phyloP scores from a whole-genome alignment of 208 protist genomes.

The Trypanosoma cruzi region DNA sequence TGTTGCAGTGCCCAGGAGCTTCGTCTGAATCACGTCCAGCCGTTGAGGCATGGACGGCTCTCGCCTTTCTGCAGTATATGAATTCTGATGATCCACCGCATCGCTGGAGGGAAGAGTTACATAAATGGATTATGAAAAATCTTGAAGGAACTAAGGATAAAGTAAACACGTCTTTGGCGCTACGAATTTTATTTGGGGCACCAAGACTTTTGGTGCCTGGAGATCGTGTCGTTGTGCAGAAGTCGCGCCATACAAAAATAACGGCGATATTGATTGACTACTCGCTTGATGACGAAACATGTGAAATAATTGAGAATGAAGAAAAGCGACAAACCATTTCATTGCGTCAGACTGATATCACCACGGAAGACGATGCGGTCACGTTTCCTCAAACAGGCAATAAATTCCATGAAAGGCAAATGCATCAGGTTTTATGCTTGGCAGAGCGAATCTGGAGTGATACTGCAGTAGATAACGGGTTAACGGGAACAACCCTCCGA shows the following conservation, averaged over 20 bases:
- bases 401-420: conserved; percentile 39
- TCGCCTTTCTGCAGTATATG: conserved; percentile 77
- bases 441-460: conserved; percentile 21
- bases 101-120: conserved; percentile 52
- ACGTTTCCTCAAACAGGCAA: conserved; percentile 43
- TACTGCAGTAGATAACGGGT: conserved; percentile 17
- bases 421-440: conserved; percentile 35
- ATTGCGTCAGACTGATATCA: conserved; percentile 64
- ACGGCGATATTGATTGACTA: conserved; percentile 47
- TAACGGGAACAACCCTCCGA: conserved; percentile 30
- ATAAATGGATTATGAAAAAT: conserved; percentile 57
- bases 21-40: neutral
- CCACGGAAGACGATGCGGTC: conserved; percentile 36
- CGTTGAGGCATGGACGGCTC: conserved; percentile 57
- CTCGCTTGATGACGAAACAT: conserved; percentile 65
- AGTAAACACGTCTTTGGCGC: conserved; percentile 52
- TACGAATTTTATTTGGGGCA: conserved; percentile 61
- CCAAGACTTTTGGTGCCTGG: conserved; percentile 72
- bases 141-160: conserved; percentile 26
- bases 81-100: conserved; percentile 47
- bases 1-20: conserved; percentile 1
- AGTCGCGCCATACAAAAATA: conserved; percentile 40
- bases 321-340: conserved; percentile 47
- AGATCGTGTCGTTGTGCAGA: conserved; percentile 59
- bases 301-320: conserved; percentile 65